A percentile compares a stretch with the other conserved stretches of the same genome.
These are phyloP conservation scores for Backusella mclennaniae DNA, from an alignment of 192 early-diverging fungal species.

Conservation along the genomic window DNA sequence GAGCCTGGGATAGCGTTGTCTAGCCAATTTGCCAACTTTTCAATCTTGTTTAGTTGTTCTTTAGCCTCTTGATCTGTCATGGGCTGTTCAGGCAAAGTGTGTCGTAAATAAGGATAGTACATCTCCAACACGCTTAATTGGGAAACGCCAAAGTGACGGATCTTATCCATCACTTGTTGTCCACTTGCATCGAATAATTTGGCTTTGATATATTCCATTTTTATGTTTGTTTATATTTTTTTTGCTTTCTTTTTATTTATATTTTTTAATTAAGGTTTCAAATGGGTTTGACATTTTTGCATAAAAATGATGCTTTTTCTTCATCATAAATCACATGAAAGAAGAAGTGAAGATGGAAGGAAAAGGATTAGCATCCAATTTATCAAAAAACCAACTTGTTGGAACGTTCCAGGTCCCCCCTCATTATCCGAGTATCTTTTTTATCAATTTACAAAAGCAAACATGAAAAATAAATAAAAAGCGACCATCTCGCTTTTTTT, in stretches of 20 bases:
- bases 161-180: not conserved
- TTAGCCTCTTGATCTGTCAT: not conserved
- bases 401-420: not conserved
- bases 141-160: not conserved
- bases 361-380: not conserved
- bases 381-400: not conserved
- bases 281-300: no score
- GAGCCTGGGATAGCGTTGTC: conserved; percentile 22
- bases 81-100: not conserved
- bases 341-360: not conserved
- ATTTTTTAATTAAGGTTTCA: not conserved
- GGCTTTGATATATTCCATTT: not conserved
- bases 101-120: conserved; percentile 3
- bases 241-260: not conserved
- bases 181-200: not conserved
- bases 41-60: conserved; percentile 1
- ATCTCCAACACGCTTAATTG: not conserved
- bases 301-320: no score
- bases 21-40: conserved; percentile 17
- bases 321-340: not conserved
- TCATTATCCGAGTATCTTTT: not conserved
- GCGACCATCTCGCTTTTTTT: not conserved
- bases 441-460: not conserved
- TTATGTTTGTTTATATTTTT: not conserved
- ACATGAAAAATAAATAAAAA: not conserved